Evolutionary conservation across 75 land plant species (phyloP).

Genomic region (Pinus tabuliformis): DNA sequence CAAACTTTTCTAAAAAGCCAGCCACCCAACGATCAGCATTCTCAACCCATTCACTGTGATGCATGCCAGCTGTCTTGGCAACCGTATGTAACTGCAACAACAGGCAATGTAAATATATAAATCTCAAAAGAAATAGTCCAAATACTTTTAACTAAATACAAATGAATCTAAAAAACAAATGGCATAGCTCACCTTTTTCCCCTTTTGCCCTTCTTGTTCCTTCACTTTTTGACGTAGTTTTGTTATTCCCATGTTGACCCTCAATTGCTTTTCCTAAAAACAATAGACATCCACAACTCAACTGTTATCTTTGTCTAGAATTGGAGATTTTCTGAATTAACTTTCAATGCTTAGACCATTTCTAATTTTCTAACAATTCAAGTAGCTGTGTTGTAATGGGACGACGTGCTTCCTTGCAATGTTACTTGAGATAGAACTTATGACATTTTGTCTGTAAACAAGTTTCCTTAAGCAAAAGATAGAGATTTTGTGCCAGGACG

Average conservation of each 20-base stretch:
- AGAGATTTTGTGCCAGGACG: no score
- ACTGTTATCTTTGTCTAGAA: neutral
- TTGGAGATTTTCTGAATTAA: no score
- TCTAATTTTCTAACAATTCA: no score
- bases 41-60: conserved; percentile 90
- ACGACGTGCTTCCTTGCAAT: no score
- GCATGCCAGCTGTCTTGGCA: conserved; percentile 82
- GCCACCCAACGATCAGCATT: conserved; percentile 98
- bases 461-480: no score
- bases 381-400: no score
- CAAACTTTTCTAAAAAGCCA: conserved; percentile 96
- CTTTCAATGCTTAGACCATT: no score
- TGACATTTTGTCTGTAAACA: no score
- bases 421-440: no score
- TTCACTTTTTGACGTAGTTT: conserved; percentile 58
- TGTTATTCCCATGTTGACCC: conserved; percentile 55
- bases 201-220: conserved; percentile 63
- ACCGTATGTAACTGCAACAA: conserved; percentile 8
- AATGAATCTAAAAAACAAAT: neutral
- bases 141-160: neutral
- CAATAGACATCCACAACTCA: conserved; percentile 1
- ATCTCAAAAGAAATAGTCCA: no score
- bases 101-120: no score
- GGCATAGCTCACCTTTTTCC: conserved; percentile 31
- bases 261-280: conserved; percentile 54